Evolutionary conservation across 139 green algal species (phyloP), one percentile per base, ranked within the genome.

Genomic region (Chlamydomonas sp.): DNA sequence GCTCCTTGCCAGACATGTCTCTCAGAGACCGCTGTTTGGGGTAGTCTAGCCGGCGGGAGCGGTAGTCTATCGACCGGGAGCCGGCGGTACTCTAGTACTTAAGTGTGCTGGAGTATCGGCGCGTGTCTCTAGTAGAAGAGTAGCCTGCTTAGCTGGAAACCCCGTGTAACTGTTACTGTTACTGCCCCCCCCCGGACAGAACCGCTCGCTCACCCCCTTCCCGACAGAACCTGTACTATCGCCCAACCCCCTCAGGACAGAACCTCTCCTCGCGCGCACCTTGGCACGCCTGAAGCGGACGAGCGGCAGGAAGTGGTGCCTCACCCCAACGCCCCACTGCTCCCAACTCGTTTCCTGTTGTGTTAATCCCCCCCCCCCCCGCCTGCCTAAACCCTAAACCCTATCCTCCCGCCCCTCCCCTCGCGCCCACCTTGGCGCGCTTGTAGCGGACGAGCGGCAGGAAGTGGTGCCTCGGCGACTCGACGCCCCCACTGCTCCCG

Each of bases 271-370:
- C 35, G 62, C n/a, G n/a, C 65, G 65, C 26, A 33, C 62, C 78
- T 83, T 83, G 20, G 62, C 66, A 10, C 78, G 59, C 37, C 78
- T 54, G 71, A 81, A 84, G 50, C 82, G 73, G 57, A 88, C 76
- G 57, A 88, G 78, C 5, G 82, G 82, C 76, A 88, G 74, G 66
- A 88, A 78, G 74, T 88, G 82, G 69, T 88, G 82, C 48, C 61
- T 77, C 13, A 88, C 70, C 78, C 84, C 82, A 65, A 84, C 62
- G 28, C 73, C 82, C 76, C 77, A 84, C 78, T 88, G 82, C 69
- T 84, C 82, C 74, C 13, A 54, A 13, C 13, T 54, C 16, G 13
- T n/a, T 58, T 58, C 29, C 54, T 36, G 0, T 54, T 57, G 16
- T 16, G 10, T 54, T n/a, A 54, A 54, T 5, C 49, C 6, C 5